Evolutionary conservation across 1,284 basidiomycete genomes (phyloP).

Genomic region (Marasmius fiardii): DNA sequence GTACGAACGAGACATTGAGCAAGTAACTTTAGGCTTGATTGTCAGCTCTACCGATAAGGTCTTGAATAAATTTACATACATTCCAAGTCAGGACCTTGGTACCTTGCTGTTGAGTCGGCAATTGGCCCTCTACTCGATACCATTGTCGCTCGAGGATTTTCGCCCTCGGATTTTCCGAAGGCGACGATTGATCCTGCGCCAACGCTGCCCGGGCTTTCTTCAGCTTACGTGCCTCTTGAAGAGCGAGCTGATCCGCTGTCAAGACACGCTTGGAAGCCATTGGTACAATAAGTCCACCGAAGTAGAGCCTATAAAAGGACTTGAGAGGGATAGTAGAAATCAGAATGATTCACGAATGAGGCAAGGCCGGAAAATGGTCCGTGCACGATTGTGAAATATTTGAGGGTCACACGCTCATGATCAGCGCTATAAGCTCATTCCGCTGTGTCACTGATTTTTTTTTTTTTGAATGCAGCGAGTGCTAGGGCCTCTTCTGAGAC

Average conservation of each 20-base stretch:
- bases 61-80: conserved; percentile 41
- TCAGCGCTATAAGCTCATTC: too few relatives aligned
- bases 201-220: conserved; percentile 36
- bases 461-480: conserved; percentile 30
- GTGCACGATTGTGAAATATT: too few relatives aligned
- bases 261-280: conserved; percentile 21
- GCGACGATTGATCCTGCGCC: neutral
- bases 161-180: conserved; percentile 18
- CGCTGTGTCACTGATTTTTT: too few relatives aligned
- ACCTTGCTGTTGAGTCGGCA: conserved; percentile 18
- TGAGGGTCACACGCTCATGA: too few relatives aligned
- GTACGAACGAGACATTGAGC: conserved; percentile 76
- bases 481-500: conserved; percentile 17
- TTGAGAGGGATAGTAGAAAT: neutral
- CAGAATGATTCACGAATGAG: neutral
- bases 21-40: conserved; percentile 47
- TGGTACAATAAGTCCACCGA: neutral
- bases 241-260: conserved; percentile 54
- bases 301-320: neutral
- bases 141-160: conserved; percentile 50
- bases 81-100: conserved; percentile 76
- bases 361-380: neutral
- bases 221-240: conserved; percentile 50
- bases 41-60: conserved; percentile 15
- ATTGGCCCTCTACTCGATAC: conserved; percentile 33